Conservation (phyloP, 2,329 filamentous ascomycete species). For the Arachnopeziza araneosa region DNA sequence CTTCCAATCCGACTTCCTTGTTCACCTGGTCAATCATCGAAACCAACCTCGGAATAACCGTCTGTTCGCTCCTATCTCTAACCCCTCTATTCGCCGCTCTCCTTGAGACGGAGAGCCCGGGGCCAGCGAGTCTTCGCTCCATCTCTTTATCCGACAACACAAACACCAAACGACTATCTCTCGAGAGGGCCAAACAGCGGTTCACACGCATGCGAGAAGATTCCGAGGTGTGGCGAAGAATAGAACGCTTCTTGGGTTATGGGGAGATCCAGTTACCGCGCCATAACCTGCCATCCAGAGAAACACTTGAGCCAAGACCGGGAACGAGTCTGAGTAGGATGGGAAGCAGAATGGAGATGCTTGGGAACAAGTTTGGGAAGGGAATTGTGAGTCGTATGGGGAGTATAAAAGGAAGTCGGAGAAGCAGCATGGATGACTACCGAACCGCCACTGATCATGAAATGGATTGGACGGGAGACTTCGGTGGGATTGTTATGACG, state of each 20-base stretch:
- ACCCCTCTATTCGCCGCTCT: not conserved
- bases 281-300: not conserved
- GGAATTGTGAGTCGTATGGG: not conserved
- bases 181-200: not conserved
- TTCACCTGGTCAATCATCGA: not conserved
- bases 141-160: not conserved
- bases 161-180: not conserved
- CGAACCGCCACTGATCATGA: not conserved
- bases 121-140: not conserved
- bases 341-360: not conserved
- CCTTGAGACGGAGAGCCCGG: not conserved
- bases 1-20: not conserved
- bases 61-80: not conserved
- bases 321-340: not conserved
- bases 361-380: not conserved
- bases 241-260: not conserved
- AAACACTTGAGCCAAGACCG: not conserved
- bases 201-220: not conserved
- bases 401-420: not conserved
- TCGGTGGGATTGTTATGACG: not conserved
- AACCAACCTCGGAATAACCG: not conserved
- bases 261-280: not conserved
- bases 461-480: not conserved
- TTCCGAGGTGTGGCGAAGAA: not conserved
- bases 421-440: not conserved